Evolutionary conservation across 1,284 basidiomycete genomes (phyloP), one percentile per base, ranked within the genome.

Genomic region (Macrocystidia cucumis): DNA sequence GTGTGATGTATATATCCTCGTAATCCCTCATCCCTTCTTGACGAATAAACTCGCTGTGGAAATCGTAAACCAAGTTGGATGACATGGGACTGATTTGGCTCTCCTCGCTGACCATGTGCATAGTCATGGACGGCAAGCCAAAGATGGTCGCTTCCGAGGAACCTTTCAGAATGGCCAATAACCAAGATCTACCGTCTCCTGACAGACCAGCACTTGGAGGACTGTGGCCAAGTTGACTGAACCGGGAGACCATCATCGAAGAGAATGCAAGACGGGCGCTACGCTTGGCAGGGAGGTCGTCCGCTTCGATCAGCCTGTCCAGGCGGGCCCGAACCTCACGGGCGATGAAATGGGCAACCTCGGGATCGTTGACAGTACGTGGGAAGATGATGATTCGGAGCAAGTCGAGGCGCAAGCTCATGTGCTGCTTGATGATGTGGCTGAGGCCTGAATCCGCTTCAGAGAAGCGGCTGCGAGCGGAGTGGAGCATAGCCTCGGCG

Each of bases 401-500:
- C 5, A 61, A 57, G 35, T 70, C 65, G 12, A 89, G 67, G 25
- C 65, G 68, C 23, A 90, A 69, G 41, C 72, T 78, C 70, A 89
- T 78, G 40, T 78, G 69, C 49, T 90, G 86, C 29, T 65, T 63
- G 40, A 89, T 74, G 17, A 71, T 58, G 46, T 80, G 78, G 3
- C 71, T 69, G 7, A 83, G 57, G 1, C 61, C 67, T 7, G 62
- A 56, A 34, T 78, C 82, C 11, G 69, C 63, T 56, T 84, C 81
- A 45, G 73, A 75, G 51, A 83, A 69, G 28, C 73, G 72, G 34
- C 64, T 74, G 35, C 77, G 66, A 17, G 87, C 84, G 0, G 84
- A 82, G 35, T 77, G 69, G 22, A 91, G 58, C 72, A 91, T 86
- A 9, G 85, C 86, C 37, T 85, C 78, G 0, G 89, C 86, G 22